These are phyloP conservation scores for Groenewaldozyma sp. DNA, from an alignment of 1,139 yeast species.

Conservation along the genomic window DNA sequence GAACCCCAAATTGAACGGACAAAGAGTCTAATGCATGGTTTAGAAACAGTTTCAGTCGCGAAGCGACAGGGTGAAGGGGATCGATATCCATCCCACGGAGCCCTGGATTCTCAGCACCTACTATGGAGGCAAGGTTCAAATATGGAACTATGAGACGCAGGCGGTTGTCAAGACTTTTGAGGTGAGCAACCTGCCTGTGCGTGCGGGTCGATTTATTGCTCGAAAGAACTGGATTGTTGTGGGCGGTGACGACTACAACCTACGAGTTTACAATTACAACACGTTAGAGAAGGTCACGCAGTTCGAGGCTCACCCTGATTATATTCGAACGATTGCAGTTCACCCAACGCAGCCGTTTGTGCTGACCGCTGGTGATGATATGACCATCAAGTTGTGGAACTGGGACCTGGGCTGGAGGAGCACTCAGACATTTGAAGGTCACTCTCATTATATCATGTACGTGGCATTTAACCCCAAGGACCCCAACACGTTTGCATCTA, in stretches of 20 bases:
- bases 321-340: slow-evolving; percentile 84
- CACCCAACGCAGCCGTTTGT: slow-evolving; percentile 90
- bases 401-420: slow-evolving; percentile 92
- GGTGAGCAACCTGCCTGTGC: slow-evolving; percentile 88
- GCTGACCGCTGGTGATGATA: slow-evolving; percentile 85
- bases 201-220: slow-evolving; percentile 92
- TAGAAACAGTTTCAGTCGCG: slow-evolving; percentile 74
- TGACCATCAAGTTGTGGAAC: slow-evolving; percentile 88
- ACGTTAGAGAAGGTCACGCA: slow-evolving; percentile 91
- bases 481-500: slow-evolving; percentile 94
- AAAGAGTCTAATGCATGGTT: no score
- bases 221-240: slow-evolving; percentile 96
- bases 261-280: slow-evolving; percentile 87
- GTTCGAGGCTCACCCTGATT: slow-evolving; percentile 97
- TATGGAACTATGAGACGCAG: slow-evolving; percentile 84
- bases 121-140: slow-evolving; percentile 70
- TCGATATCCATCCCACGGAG: slow-evolving; percentile 95
- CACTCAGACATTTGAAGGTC: slow-evolving; percentile 91
- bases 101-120: slow-evolving; percentile 89
- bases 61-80: slow-evolving; percentile 94
- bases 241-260: slow-evolving; percentile 91
- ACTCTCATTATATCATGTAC: slow-evolving; percentile 91
- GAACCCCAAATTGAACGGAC: no score
- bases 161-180: slow-evolving; percentile 62
- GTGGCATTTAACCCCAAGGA: slow-evolving; percentile 95